These are phyloP conservation scores for Fomitopsis palustris DNA, from an alignment of 1,284 basidiomycete genomes.

Conservation along the genomic window DNA sequence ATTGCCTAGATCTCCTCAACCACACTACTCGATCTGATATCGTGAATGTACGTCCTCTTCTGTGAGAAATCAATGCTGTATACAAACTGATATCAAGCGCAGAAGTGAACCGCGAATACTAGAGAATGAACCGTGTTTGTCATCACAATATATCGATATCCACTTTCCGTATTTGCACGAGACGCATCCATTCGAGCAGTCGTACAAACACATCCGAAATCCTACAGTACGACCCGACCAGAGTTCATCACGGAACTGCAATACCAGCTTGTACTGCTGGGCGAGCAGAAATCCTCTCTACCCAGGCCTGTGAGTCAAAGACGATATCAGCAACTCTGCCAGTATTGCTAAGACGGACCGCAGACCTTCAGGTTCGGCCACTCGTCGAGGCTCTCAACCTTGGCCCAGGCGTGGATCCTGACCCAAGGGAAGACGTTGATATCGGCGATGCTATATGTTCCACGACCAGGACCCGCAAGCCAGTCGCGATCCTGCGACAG, in stretches of 20 bases:
- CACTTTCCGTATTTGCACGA: too few relatives aligned
- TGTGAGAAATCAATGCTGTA: too few relatives aligned
- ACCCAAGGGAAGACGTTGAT: conserved; percentile 61
- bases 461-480: conserved; percentile 65
- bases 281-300: conserved; percentile 19
- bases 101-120: too few relatives aligned
- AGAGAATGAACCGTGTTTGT: too few relatives aligned
- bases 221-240: neutral
- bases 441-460: conserved; percentile 67
- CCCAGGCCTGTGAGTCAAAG: conserved; percentile 17
- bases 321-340: neutral
- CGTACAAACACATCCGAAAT: neutral
- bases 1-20: too few relatives aligned
- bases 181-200: too few relatives aligned
- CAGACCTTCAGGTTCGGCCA: conserved; percentile 30
- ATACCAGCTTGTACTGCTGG: conserved; percentile 25
- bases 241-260: conserved; percentile 14
- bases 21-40: too few relatives aligned
- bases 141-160: too few relatives aligned
- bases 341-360: too few relatives aligned
- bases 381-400: conserved; percentile 45
- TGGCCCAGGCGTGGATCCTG: conserved; percentile 36
- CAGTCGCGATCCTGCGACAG: conserved; percentile 57
- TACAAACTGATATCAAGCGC: too few relatives aligned
- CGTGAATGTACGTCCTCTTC: too few relatives aligned